These are phyloP conservation scores for Colletotrichum orbiculare DNA, from an alignment of 2,329 filamentous ascomycete species.

Conservation along the genomic window DNA sequence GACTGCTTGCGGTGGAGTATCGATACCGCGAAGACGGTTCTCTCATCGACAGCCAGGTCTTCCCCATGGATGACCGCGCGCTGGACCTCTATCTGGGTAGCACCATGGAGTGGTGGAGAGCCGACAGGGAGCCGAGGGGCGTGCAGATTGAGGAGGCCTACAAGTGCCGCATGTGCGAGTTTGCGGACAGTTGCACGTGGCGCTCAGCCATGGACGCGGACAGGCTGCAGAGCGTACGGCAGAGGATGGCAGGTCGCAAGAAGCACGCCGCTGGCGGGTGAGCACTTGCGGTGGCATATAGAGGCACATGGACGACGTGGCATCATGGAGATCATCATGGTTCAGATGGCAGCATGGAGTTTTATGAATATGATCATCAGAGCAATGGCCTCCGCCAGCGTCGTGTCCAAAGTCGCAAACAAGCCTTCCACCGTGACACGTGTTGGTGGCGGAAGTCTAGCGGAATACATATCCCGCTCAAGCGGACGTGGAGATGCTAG, in stretches of 20 bases:
- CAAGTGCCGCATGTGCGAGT: constrained; percentile 89
- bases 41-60: constrained; percentile 65
- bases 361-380: constrained; percentile 7
- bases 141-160: constrained; percentile 87
- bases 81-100: constrained; percentile 74
- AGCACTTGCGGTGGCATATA: neutral
- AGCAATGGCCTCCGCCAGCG: neutral
- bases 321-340: no score
- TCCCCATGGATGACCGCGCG: constrained; percentile 73
- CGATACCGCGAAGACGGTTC: constrained; percentile 63
- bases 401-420: no score
- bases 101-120: constrained; percentile 90
- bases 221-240: constrained; percentile 37
- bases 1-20: constrained; percentile 66
- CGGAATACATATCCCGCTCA: constrained; percentile 12
- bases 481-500: neutral
- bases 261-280: constrained; percentile 8
- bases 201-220: constrained; percentile 75
- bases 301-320: neutral
- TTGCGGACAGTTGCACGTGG: constrained; percentile 83
- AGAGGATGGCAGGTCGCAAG: constrained; percentile 17
- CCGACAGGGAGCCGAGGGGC: constrained; percentile 76
- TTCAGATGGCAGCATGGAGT: neutral
- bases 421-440: neutral
- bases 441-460: neutral